Conservation (phyloP, 1,284 basidiomycete genomes). For the Moniliella sp. region DNA sequence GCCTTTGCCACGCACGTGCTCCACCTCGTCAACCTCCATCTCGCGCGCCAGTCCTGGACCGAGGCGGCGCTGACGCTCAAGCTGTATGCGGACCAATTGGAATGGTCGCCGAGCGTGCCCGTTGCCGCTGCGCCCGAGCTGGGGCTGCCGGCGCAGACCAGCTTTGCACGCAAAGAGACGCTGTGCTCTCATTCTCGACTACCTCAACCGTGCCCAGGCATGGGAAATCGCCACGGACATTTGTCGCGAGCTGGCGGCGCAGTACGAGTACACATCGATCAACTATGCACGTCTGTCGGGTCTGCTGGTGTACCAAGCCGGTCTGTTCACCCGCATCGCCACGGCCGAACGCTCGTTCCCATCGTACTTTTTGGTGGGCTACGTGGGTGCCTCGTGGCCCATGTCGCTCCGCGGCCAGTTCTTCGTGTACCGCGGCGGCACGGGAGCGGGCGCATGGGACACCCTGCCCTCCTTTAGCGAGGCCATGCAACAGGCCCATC, state of each 20-base stretch:
- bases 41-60: conserved; percentile 66
- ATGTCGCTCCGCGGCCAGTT: conserved; percentile 60
- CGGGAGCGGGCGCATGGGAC: conserved; percentile 71
- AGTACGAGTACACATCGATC: conserved; percentile 22
- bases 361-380: conserved; percentile 68
- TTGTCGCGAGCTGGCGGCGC: conserved; percentile 48
- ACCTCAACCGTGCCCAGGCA: conserved; percentile 59
- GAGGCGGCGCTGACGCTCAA: conserved; percentile 69
- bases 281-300: conserved; percentile 39
- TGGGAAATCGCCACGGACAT: conserved; percentile 84
- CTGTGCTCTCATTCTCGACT: conserved; percentile 34
- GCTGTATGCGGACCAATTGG: conserved; percentile 74
- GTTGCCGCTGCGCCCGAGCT: conserved; percentile 42
- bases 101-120: conserved; percentile 59
- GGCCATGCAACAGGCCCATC: conserved; percentile 75
- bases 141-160: conserved; percentile 71
- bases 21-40: conserved; percentile 38
- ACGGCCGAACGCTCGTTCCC: conserved; percentile 18
- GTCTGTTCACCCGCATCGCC: conserved; percentile 21
- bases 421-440: conserved; percentile 66
- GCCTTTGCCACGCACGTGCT: conserved; percentile 25
- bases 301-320: conserved; percentile 22
- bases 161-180: conserved; percentile 71
- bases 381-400: conserved; percentile 59
- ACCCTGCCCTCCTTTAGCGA: conserved; percentile 54